Base-by-base conservation (phyloP, 768 basidiomycete genomes). In the Mycena kentingensis region DNA sequence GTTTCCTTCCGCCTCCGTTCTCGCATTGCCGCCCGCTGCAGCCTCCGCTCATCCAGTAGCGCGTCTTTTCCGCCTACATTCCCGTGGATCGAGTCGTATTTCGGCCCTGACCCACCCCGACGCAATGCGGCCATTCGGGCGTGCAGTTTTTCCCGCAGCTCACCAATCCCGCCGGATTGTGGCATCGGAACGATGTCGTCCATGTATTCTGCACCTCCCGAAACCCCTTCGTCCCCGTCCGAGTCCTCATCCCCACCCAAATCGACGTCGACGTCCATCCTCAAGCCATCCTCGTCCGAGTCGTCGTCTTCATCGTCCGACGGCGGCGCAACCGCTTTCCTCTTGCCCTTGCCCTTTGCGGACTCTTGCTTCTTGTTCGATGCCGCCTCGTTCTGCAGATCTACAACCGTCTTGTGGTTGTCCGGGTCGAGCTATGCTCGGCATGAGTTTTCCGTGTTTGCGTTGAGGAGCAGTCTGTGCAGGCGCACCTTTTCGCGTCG, bases 1-100 rank as follows among this genome's bases (percentile, higher is more conserved):
- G 90, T 90, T 73, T 90, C 88, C 63, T 88, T 90, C 64, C 94
- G 72, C 60, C 96, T 74, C 51, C 84, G 80, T 69, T 98, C 95
- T 19, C 94, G 78, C 77, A 97, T 77, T 28, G 86, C 83, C 0
- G 87, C 94, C 4, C 93, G 76, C 63, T 90, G 85, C 60, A 71
- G 70, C 55, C 93, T 73, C 47, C 89, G 77, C 68, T 93, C 89
- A 63, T 93, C 89, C 46, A 98, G 67, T 39, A 98, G 67, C 55
- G 85, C 91, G 64, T 98, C 94, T 64, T 81, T 84, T 63, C 86
- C 85, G 5, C 76, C 79, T 10, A 82, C 75, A 62, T 81, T 79
- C 2, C 63, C 68, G 24, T 63, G 64, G 11, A 62, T 63, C 18
- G 46, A 54, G 47, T 59, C 62, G 41, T 60, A 60, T 24, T 49